phyloP scores from a whole-genome alignment of 805 yeast genomes.

The Teunomyces lycoperdinae region DNA sequence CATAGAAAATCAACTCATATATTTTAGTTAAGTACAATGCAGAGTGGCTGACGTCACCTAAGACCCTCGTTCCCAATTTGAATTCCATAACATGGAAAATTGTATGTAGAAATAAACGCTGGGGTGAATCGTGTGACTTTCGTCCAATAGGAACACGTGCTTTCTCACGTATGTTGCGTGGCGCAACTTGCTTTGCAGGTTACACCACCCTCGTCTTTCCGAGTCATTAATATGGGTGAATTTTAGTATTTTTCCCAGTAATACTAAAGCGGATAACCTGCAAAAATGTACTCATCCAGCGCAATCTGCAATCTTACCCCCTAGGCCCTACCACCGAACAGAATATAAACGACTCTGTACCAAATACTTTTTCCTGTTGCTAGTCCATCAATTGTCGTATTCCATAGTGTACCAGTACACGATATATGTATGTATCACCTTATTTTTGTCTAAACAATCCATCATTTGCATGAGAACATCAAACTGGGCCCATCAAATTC shows the following conservation, averaged over 20 bases:
- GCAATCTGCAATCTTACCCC: not conserved
- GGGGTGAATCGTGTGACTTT: constrained; percentile 1
- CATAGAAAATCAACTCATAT: too few species aligned
- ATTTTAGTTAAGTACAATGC: not conserved
- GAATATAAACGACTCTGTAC: not conserved
- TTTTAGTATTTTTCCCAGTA: too few species aligned
- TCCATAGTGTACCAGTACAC: constrained; percentile 1
- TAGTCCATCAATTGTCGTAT: constrained; percentile 4
- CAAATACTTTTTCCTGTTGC: constrained; percentile 4
- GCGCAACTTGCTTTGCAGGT: not conserved
- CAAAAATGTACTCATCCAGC: not conserved
- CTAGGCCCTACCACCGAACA: not conserved
- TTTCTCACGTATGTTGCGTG: not conserved
- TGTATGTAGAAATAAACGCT: not conserved
- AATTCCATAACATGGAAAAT: not conserved
- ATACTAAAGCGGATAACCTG: not conserved
- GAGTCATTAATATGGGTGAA: too few species aligned
- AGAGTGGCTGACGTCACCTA: not conserved
- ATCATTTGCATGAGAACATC: not conserved
- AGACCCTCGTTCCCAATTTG: too few species aligned
- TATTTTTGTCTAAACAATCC: not conserved
- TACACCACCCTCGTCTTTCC: not conserved
- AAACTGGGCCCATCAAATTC: not conserved
- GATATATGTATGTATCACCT: not conserved
- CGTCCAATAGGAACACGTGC: constrained; percentile 1